These are phyloP conservation scores for Acaromyces ingoldii DNA, from an alignment of 1,284 basidiomycete species.

Conservation along the genomic window DNA sequence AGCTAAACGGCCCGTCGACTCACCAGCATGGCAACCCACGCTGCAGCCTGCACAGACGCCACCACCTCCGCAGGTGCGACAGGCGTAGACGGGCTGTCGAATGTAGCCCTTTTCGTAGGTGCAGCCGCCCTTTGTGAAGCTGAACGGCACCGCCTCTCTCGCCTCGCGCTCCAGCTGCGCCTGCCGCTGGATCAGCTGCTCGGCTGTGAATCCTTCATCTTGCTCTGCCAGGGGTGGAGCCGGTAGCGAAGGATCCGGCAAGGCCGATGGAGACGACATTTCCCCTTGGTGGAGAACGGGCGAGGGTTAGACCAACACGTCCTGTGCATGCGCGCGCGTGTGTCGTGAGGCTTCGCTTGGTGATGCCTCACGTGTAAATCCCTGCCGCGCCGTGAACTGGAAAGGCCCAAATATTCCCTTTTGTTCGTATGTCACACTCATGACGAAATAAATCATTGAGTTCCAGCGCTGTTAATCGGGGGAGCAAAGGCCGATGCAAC, in stretches of 20 bases:
- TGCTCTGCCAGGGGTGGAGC: slow-evolving; percentile 25
- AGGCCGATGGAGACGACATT: slow-evolving; percentile 1
- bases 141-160: slow-evolving; percentile 50
- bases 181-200: slow-evolving; percentile 50
- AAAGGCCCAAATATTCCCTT: too few relatives aligned
- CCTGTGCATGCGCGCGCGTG: too few relatives aligned
- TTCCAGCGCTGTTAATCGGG: too few relatives aligned
- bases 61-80: slow-evolving; percentile 45
- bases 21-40: slow-evolving; percentile 50
- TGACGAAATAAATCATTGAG: too few relatives aligned
- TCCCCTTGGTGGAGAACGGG: too few relatives aligned
- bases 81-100: slow-evolving; percentile 52
- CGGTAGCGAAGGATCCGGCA: slow-evolving; percentile 36
- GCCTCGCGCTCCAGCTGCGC: slow-evolving; percentile 51
- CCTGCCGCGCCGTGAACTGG: too few relatives aligned
- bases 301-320: too few relatives aligned
- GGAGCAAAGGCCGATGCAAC: too few relatives aligned
- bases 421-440: too few relatives aligned
- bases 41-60: slow-evolving; percentile 53
- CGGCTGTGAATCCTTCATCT: slow-evolving; percentile 46
- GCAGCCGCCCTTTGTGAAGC: slow-evolving; percentile 46
- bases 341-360: too few relatives aligned
- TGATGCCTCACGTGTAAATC: too few relatives aligned
- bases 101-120: slow-evolving; percentile 49
- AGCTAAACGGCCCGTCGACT: background rate